A percentile compares a stretch with the other conserved stretches of the same genome.
Evolutionary conservation across 495 filamentous ascomycete genomes (phyloP).

Genomic region (Podospora pseudoanserina): DNA sequence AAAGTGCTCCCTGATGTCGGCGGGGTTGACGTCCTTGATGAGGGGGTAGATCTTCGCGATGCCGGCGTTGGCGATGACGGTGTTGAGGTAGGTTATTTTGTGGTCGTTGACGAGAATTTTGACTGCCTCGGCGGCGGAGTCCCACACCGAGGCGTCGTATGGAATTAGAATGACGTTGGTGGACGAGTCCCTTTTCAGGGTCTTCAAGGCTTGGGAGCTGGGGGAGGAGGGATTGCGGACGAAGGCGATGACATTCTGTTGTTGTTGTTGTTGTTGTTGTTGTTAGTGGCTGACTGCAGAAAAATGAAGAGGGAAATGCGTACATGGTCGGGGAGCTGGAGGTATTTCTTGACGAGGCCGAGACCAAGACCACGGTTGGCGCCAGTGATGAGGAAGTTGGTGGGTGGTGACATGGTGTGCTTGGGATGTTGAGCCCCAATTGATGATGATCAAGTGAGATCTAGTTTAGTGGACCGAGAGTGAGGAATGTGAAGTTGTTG

Average conservation of each 20-base stretch:
- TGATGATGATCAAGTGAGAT: too few relatives aligned
- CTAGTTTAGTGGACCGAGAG: too few relatives aligned
- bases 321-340: slow-evolving; percentile 14
- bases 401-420: not conserved
- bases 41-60: slow-evolving; percentile 28
- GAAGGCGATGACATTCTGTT: slow-evolving; percentile 32
- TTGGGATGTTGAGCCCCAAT: too few relatives aligned
- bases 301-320: slow-evolving; percentile 21
- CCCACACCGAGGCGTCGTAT: slow-evolving; percentile 24
- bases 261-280: not conserved
- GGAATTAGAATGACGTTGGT: slow-evolving; percentile 29
- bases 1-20: slow-evolving; percentile 31
- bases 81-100: slow-evolving; percentile 30
- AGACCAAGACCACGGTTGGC: slow-evolving; percentile 12
- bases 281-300: not conserved
- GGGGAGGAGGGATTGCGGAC: slow-evolving; percentile 30
- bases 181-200: slow-evolving; percentile 22
- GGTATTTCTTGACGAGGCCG: slow-evolving; percentile 10
- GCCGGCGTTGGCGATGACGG: slow-evolving; percentile 34
- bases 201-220: slow-evolving; percentile 22
- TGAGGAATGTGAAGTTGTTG: too few relatives aligned
- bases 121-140: slow-evolving; percentile 22
- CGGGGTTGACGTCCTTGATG: slow-evolving; percentile 28
- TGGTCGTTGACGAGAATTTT: slow-evolving; percentile 16
- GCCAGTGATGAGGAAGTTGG: slow-evolving; percentile 4